phyloP scores from a whole-genome alignment of 2,329 filamentous ascomycete species.

The Ascochyta viciae-villosae region DNA sequence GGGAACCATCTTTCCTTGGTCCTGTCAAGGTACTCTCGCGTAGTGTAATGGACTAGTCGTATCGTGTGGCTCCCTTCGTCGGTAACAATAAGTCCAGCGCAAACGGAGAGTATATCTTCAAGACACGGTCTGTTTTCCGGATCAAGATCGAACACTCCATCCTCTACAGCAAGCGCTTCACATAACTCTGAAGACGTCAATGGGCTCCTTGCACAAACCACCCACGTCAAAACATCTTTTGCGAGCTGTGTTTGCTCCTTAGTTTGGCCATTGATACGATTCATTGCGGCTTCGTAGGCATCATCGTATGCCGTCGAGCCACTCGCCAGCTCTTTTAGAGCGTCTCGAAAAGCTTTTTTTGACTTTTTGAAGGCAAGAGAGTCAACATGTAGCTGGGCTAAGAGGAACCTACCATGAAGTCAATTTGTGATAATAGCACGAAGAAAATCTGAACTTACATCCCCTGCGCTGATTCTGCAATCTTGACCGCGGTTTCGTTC shows the following conservation, averaged over 20 bases:
- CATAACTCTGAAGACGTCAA: constrained; percentile 24
- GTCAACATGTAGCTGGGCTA: constrained; percentile 50
- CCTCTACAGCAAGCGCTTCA: constrained; percentile 24
- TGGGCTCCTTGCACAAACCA: constrained; percentile 18
- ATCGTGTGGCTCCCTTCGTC: constrained; percentile 36
- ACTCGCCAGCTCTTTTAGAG: constrained; percentile 41
- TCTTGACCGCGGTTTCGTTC: neutral
- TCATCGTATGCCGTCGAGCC: constrained; percentile 45
- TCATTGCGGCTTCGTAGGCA: constrained; percentile 54
- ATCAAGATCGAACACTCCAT: constrained; percentile 8
- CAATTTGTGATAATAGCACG: no score
- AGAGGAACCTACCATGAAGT: constrained; percentile 33
- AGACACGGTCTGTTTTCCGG: constrained; percentile 18
- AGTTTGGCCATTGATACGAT: constrained; percentile 53
- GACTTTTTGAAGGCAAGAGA: constrained; percentile 45
- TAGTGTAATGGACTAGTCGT: constrained; percentile 41
- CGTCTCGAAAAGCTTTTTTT: constrained; percentile 40
- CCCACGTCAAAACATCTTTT: constrained; percentile 29
- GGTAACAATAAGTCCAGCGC: constrained; percentile 42
- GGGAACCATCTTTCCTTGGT: constrained; percentile 24
- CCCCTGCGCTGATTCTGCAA: constrained; percentile 30
- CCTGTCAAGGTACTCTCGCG: constrained; percentile 39
- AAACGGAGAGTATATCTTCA: constrained; percentile 26
- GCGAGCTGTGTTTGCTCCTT: constrained; percentile 47
- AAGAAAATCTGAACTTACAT: constrained; percentile 22